Conservation (phyloP, 1,284 basidiomycete species). For the Phlebopus sp. region DNA sequence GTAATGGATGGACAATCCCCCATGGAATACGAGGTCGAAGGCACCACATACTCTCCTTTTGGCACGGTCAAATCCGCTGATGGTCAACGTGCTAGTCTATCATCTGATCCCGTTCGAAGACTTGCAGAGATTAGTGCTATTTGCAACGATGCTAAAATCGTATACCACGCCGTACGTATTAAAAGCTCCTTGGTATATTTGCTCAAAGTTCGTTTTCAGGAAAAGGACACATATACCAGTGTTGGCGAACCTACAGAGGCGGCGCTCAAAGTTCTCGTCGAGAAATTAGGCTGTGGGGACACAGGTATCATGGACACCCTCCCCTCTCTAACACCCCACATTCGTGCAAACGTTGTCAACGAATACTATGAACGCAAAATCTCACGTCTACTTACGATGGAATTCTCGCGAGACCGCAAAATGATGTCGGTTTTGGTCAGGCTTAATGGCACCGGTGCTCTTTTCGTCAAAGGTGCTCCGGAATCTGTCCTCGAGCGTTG, state of each 20-base stretch:
- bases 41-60: slow-evolving; percentile 84
- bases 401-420: slow-evolving; percentile 97
- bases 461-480: slow-evolving; percentile 95
- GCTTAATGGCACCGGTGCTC: slow-evolving; percentile 55
- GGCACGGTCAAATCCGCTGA: slow-evolving; percentile 69
- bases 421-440: slow-evolving; percentile 95
- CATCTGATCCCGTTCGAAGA: slow-evolving; percentile 73
- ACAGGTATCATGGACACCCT: slow-evolving; percentile 56
- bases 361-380: slow-evolving; percentile 76
- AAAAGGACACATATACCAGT: slow-evolving; percentile 77
- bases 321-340: slow-evolving; percentile 50
- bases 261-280: slow-evolving; percentile 88
- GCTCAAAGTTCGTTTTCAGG: slow-evolving; percentile 42
- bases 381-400: slow-evolving; percentile 86
- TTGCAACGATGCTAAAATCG: slow-evolving; percentile 90
- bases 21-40: slow-evolving; percentile 79
- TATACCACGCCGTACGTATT: slow-evolving; percentile 71
- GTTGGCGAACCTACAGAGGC: slow-evolving; percentile 98
- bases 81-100: slow-evolving; percentile 60
- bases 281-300: slow-evolving; percentile 77
- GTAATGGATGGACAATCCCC: slow-evolving; percentile 60
- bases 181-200: neutral
- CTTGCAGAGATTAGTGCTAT: slow-evolving; percentile 87
- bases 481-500: slow-evolving; percentile 93
- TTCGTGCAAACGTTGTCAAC: slow-evolving; percentile 82